Percentiles rank a stretch among this genome's conserved stretches.
Conservation (phyloP, 371 early-diverging fungal species). For the Haplosporangium sp. region DNA sequence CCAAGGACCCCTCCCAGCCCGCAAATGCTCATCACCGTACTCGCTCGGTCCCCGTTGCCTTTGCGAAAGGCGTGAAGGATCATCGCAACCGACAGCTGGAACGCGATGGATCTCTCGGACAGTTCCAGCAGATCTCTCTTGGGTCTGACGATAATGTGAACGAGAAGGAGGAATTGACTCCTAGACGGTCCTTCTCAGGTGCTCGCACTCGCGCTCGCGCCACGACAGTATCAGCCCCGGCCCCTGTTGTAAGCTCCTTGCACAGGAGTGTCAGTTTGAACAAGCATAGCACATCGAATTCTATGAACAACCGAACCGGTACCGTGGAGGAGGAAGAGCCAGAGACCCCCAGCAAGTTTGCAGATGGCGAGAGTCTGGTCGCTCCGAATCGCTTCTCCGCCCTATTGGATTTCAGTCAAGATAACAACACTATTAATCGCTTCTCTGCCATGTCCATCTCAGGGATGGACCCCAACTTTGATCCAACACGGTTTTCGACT, state of each 20-base stretch:
- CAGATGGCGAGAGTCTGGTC: slow-evolving; percentile 37
- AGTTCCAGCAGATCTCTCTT: slow-evolving; percentile 51
- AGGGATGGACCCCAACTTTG: slow-evolving; percentile 24
- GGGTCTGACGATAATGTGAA: slow-evolving; percentile 23
- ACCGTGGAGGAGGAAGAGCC: slow-evolving; percentile 21
- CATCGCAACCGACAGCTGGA: slow-evolving; percentile 41
- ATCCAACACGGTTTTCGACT: slow-evolving; percentile 39
- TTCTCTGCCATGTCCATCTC: slow-evolving; percentile 22
- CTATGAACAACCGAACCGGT: slow-evolving; percentile 20
- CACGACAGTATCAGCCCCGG: slow-evolving; percentile 22
- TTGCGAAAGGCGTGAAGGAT: slow-evolving; percentile 40
- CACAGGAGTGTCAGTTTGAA: slow-evolving; percentile 48
- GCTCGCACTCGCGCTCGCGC: slow-evolving; percentile 20
- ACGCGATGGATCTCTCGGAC: slow-evolving; percentile 46
- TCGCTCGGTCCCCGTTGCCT: slow-evolving; percentile 41
- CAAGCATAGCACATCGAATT: slow-evolving; percentile 16
- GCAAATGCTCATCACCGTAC: slow-evolving; percentile 38
- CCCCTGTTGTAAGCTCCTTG: slow-evolving; percentile 31
- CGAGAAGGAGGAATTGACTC: slow-evolving; percentile 18
- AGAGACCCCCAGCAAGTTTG: slow-evolving; percentile 10
- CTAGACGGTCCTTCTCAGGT: slow-evolving; percentile 18
- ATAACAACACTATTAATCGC: slow-evolving; percentile 20
- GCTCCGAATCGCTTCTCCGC: slow-evolving; percentile 47
- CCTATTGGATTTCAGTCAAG: slow-evolving; percentile 28
- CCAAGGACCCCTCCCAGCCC: slow-evolving; percentile 8